Conservation (phyloP, 805 yeast species). For the Limtongia smithiae region DNA sequence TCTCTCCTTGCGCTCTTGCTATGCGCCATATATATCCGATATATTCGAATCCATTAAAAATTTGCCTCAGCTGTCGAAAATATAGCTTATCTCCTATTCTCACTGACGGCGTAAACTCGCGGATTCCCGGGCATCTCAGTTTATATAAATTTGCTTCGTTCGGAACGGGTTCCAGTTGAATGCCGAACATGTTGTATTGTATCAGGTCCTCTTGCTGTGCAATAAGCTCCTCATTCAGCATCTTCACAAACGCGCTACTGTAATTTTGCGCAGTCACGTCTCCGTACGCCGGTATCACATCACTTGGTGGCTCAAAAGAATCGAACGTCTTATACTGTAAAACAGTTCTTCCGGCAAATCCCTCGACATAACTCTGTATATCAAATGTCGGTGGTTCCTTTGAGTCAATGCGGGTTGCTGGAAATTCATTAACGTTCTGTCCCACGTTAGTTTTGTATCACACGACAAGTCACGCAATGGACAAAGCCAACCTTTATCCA, state of each 20-base stretch:
- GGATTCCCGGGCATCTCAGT: conserved; percentile 22
- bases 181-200: conserved; percentile 17
- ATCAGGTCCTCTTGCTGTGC: conserved; percentile 15
- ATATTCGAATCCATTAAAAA: conserved; percentile 20
- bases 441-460: too few relatives aligned
- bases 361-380: conserved; percentile 7
- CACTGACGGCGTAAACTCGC: conserved; percentile 24
- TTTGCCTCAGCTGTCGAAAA: conserved; percentile 22
- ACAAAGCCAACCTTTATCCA: conserved; percentile 19
- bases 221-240: conserved; percentile 12
- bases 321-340: conserved; percentile 1
- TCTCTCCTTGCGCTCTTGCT: conserved; percentile 16
- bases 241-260: conserved; percentile 1
- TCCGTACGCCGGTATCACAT: neutral
- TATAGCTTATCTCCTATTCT: conserved; percentile 15
- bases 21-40: conserved; percentile 21
- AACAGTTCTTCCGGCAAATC: conserved; percentile 12
- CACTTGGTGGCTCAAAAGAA: neutral
- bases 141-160: conserved; percentile 6
- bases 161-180: conserved; percentile 2
- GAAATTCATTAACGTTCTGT: conserved; percentile 14
- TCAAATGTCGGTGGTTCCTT: conserved; percentile 16
- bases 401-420: conserved; percentile 3
- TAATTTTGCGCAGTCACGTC: conserved; percentile 8
- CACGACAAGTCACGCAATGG: too few relatives aligned